These are phyloP conservation scores for Fusarium lateritium DNA, from an alignment of 2,329 filamentous ascomycete species.

Conservation along the genomic window DNA sequence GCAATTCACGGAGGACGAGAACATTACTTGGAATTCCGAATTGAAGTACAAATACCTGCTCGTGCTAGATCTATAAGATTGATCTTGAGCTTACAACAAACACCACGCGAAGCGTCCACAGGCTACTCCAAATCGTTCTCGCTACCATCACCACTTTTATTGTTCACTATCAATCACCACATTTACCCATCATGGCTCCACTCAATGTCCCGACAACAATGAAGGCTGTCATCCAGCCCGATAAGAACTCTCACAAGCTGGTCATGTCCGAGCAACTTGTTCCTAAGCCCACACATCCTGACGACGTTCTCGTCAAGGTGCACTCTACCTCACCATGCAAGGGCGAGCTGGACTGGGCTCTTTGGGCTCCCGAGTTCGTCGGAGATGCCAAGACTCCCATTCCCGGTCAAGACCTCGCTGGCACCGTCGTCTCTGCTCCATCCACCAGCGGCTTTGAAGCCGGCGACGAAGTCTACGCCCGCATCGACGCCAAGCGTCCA, in stretches of 20 bases:
- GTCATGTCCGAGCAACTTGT: slow-evolving; percentile 26
- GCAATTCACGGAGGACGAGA: too few species aligned
- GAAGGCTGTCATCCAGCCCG: slow-evolving; percentile 32
- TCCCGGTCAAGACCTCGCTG: slow-evolving; percentile 57
- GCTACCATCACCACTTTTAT: too few species aligned
- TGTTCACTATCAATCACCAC: too few species aligned
- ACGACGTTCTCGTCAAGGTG: slow-evolving; percentile 53
- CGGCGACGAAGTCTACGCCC: slow-evolving; percentile 34
- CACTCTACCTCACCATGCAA: slow-evolving; percentile 53
- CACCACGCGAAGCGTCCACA: too few species aligned
- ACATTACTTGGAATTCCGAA: too few species aligned
- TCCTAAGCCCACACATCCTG: slow-evolving; percentile 39
- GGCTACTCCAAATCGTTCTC: too few species aligned
- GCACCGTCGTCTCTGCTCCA: slow-evolving; percentile 53
- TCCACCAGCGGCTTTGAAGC: slow-evolving; percentile 42
- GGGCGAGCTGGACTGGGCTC: slow-evolving; percentile 53
- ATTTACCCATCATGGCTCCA: slow-evolving; percentile 11
- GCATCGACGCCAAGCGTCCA: slow-evolving; percentile 29
- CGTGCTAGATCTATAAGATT: too few species aligned
- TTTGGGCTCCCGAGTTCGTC: slow-evolving; percentile 40
- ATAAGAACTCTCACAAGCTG: slow-evolving; percentile 34
- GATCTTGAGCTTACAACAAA: too few species aligned
- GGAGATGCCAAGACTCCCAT: slow-evolving; percentile 46
- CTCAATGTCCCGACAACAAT: slow-evolving; percentile 17
- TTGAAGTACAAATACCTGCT: too few species aligned